Conservation (phyloP, 2,329 filamentous ascomycete species). For the Penicillium sp. region DNA sequence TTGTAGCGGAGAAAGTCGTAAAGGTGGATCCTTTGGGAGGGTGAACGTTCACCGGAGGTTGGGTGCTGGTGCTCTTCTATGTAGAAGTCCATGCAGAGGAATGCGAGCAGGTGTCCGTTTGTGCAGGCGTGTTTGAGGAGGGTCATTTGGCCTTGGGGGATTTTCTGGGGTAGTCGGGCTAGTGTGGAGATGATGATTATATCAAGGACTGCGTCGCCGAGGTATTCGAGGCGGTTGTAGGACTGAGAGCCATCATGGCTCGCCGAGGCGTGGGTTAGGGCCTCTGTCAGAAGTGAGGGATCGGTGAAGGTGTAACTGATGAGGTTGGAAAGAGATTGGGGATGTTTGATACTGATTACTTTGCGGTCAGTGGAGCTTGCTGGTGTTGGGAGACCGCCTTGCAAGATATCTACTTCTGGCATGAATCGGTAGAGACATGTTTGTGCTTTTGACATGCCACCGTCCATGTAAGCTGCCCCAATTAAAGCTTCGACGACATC, state of each 20-base stretch:
- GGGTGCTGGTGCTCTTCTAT: constrained; percentile 15
- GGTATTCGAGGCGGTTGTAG: constrained; percentile 81
- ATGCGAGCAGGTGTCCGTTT: constrained; percentile 80
- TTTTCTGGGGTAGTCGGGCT: constrained; percentile 34
- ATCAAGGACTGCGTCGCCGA: constrained; percentile 86
- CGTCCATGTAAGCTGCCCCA: constrained; percentile 72
- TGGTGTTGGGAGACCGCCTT: neutral
- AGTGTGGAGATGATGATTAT: constrained; percentile 66
- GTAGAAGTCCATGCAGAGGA: constrained; percentile 66
- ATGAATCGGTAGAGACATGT: constrained; percentile 70
- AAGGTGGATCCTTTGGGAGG: constrained; percentile 50
- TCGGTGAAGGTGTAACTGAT: constrained; percentile 74
- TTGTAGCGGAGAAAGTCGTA: constrained; percentile 69
- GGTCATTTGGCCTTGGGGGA: constrained; percentile 70
- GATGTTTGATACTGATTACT: neutral
- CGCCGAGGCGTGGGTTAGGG: constrained; percentile 76
- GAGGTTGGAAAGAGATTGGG: neutral
- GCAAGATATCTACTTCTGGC: constrained; percentile 51
- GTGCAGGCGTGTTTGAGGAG: constrained; percentile 74
- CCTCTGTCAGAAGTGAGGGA: constrained; percentile 72
- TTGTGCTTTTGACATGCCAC: constrained; percentile 67
- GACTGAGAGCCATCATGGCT: constrained; percentile 56
- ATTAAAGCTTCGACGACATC: constrained; percentile 88
- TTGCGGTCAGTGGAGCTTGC: too few relatives aligned
- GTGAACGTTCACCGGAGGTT: neutral